phyloP scores from a whole-genome alignment of 768 basidiomycete genomes.

The Boletus sp. region DNA sequence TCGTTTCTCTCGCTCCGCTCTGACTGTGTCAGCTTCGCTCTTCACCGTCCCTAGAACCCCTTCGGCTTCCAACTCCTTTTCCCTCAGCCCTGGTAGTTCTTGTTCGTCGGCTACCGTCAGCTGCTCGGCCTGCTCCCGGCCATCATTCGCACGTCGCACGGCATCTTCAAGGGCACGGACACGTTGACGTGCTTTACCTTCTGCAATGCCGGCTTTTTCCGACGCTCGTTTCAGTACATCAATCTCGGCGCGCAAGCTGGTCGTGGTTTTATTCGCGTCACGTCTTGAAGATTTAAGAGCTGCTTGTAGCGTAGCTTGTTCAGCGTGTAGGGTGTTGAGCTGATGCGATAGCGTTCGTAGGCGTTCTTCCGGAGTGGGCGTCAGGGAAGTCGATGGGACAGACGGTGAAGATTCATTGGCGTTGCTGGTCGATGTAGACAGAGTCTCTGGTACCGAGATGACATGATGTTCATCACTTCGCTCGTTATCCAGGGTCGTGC shows the following conservation, averaged over 20 bases:
- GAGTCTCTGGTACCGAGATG: slow-evolving; percentile 8
- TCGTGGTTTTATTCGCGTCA: slow-evolving; percentile 81
- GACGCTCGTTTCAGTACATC: slow-evolving; percentile 79
- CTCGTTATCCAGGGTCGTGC: slow-evolving; percentile 22
- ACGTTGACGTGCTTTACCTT: slow-evolving; percentile 83
- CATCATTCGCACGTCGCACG: slow-evolving; percentile 70
- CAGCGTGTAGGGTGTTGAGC: slow-evolving; percentile 58
- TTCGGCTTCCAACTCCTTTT: slow-evolving; percentile 42
- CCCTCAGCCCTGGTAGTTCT: slow-evolving; percentile 40
- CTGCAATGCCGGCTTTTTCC: slow-evolving; percentile 73
- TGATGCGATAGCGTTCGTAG: slow-evolving; percentile 63
- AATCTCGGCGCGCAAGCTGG: slow-evolving; percentile 79
- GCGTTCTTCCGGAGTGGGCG: slow-evolving; percentile 62
- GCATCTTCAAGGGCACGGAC: slow-evolving; percentile 87
- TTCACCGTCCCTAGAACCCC: slow-evolving; percentile 39
- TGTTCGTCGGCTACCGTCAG: slow-evolving; percentile 38
- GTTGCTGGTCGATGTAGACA: slow-evolving; percentile 31
- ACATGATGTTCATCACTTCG: slow-evolving; percentile 16
- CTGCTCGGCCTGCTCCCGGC: slow-evolving; percentile 45
- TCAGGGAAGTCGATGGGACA: slow-evolving; percentile 27
- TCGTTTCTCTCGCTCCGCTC: slow-evolving; percentile 45
- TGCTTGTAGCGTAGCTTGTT: slow-evolving; percentile 64
- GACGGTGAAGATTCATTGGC: slow-evolving; percentile 12
- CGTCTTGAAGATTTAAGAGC: slow-evolving; percentile 77
- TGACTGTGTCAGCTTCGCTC: slow-evolving; percentile 44